Evolutionary conservation across 306 rosid species (phyloP), one percentile per base, ranked within the genome.

Genomic region (Trichosanthes truncata): DNA sequence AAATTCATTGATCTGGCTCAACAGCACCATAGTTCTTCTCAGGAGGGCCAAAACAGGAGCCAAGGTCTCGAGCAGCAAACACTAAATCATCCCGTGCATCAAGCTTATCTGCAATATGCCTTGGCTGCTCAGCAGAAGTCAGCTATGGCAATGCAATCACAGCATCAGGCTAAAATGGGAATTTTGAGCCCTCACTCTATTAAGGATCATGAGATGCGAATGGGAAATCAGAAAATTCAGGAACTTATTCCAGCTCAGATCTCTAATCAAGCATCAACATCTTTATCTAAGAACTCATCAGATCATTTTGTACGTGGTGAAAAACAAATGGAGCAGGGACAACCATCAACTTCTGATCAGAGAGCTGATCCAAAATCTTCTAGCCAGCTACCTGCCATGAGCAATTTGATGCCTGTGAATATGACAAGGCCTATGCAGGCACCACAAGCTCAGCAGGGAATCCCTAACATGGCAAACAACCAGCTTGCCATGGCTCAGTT

Each of bases 91-190:
- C 95, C 94, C 40, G 87, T 83, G 40, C 97, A 89, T 67, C 97
- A 93, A 74, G 96, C 97, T 80, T 91, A 92, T 83, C 81, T 87
- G 84, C 98, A 94, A 59, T 88, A 91, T 87, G 91, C 97, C 82
- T 69, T 89, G 84, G 89, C 89, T 68, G 83, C 92, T 13, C 98
- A 92, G 57, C 97, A 90, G 80, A 95, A 89, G 82, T 83, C 97
- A 78, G 90, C 93, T 80, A 61, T 90, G 88, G 86, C 87, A 65
- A 87, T 87, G 89, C 97, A 91, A 73, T 86, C 98, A 3, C 96
- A 87, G 76, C 97, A 92, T 85, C 95, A 91, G 81, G 82, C 92
- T 74, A 91, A 91, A 83, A 84, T 87, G 90, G 98, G 97, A 77
- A 81, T 86, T 81, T 65, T 86, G 80, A 93, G 89, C 78, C 87